A percentile compares a stretch with the other conserved stretches of the same genome.
Evolutionary conservation across 2,329 filamentous ascomycete species (phyloP).

Genomic region (Paracoccidioides brasiliensis): DNA sequence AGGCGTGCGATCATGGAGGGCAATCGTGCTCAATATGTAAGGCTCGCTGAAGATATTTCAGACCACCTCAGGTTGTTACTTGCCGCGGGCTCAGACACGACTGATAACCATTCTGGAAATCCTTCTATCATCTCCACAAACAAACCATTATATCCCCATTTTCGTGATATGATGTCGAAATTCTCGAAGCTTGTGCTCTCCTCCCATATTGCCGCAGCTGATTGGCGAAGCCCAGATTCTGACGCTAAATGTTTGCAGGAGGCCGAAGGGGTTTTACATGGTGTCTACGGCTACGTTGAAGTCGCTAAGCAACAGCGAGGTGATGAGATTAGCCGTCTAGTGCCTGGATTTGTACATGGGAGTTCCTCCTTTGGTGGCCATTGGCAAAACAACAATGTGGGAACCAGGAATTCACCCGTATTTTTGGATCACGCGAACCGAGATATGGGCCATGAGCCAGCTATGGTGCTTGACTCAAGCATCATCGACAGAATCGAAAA

Average conservation of each 20-base stretch:
- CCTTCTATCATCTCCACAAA: slow-evolving; percentile 99
- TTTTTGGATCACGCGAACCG: slow-evolving; percentile 70
- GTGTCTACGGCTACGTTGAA: slow-evolving; percentile 92
- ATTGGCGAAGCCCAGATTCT: slow-evolving; percentile 89
- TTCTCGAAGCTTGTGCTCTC: slow-evolving; percentile 99
- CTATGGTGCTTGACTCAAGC: slow-evolving; percentile 58
- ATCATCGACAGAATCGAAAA: slow-evolving; percentile 76
- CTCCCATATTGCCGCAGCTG: slow-evolving; percentile 90
- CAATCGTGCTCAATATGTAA: slow-evolving; percentile 80
- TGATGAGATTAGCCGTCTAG: slow-evolving; percentile 81
- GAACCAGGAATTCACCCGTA: slow-evolving; percentile 53
- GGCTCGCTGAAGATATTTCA: slow-evolving; percentile 92
- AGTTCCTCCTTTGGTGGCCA: slow-evolving; percentile 63
- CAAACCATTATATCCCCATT: slow-evolving; percentile 92
- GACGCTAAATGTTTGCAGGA: slow-evolving; percentile 92
- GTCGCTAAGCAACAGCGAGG: slow-evolving; percentile 86
- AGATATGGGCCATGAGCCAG: slow-evolving; percentile 59
- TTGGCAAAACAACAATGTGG: slow-evolving; percentile 59
- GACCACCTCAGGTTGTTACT: slow-evolving; percentile 86
- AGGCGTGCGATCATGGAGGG: slow-evolving; percentile 75
- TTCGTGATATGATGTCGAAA: slow-evolving; percentile 98
- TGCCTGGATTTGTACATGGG: slow-evolving; percentile 84
- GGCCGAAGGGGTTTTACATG: slow-evolving; percentile 88
- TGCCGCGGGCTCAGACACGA: slow-evolving; percentile 92
- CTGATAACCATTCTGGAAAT: slow-evolving; percentile 96